Evolutionary conservation across 257 asterid genomes (phyloP), one percentile per base, ranked within the genome.

Genomic region (Dorcoceras hygrometricum): DNA sequence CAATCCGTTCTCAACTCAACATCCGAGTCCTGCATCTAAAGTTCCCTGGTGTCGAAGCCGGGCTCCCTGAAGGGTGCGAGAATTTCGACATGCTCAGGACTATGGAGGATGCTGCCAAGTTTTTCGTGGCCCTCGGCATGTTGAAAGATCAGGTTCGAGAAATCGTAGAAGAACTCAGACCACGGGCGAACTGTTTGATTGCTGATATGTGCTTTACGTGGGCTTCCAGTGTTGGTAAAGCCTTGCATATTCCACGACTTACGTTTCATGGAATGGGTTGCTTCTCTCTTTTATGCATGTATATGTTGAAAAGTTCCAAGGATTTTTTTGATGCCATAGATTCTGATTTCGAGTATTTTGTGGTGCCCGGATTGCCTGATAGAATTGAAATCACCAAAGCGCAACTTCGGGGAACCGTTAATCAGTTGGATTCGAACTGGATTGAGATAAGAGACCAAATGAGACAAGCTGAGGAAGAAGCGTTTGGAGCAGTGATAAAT

Each of bases 51-150:
- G 73, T 16, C 0, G 80, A 80, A 68, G 77, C 22, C 0, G 93
- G 89, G 20, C 75, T 83, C 2, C 87, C 86, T 3, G 71, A 76
- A 66, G 83, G 84, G n/a, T 79, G 80, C 11, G 87, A 81, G 59
- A 83, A 78, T 43, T 23, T 81, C 16, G 89, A 86, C 36, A 31
- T 74, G 78, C 67, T 86, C 20, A 65, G 79, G 23, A 72, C 86
- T 1, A 59, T 75, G 8, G 32, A 68, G 0, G 12, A 51, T 0
- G 63, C 61, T 0, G 0, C 58, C 28, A 77, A 75, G 5, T 81
- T 86, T 58, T 69, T 81, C 34, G 26, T 28, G 25, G 88, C 90
- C 8, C 57, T 59, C 9, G 70, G 28, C 9, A 65, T 76, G 85
- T 43, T 86, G 12, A 59, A 79, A 36, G 72, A 69, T 2, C 82